A percentile compares a stretch with the other conserved stretches of the same genome.
These are phyloP conservation scores for Nitzschia sp. DNA, from an alignment of 108 stramenopile genomes.

Conservation along the genomic window DNA sequence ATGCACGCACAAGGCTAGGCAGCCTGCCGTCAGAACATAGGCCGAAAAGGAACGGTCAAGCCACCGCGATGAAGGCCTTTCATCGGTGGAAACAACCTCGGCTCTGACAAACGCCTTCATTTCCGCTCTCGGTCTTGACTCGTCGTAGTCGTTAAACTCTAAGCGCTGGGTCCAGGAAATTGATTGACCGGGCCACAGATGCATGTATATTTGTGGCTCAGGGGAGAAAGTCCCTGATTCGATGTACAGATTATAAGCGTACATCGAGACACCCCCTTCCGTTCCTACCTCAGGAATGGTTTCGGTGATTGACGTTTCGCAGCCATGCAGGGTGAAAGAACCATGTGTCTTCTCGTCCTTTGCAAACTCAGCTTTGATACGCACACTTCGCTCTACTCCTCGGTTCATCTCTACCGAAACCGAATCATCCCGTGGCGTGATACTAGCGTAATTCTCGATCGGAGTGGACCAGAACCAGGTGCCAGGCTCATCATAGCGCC, in stretches of 20 bases:
- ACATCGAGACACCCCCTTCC: constrained; percentile 53
- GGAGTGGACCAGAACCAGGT: constrained; percentile 69
- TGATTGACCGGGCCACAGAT: constrained; percentile 60
- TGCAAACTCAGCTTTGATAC: constrained; percentile 78
- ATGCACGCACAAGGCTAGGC: constrained; percentile 13
- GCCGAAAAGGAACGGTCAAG: constrained; percentile 6
- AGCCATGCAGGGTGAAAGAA: constrained; percentile 60
- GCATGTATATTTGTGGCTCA: constrained; percentile 72
- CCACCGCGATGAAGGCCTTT: neutral
- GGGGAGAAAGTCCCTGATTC: constrained; percentile 79
- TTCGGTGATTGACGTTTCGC: constrained; percentile 58
- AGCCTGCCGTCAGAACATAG: constrained; percentile 8
- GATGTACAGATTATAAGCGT: constrained; percentile 78
- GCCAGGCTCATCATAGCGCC: constrained; percentile 71
- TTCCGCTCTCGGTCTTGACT: neutral
- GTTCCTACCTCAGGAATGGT: constrained; percentile 63
- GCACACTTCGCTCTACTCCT: constrained; percentile 58
- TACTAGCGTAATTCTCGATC: constrained; percentile 52
- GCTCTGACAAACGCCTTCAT: neutral
- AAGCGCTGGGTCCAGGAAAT: constrained; percentile 78
- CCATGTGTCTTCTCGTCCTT: constrained; percentile 61
- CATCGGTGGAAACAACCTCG: neutral
- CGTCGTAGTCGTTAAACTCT: constrained; percentile 24
- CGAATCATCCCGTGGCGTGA: constrained; percentile 39
- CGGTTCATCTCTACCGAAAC: constrained; percentile 54